Base-by-base conservation (phyloP, 2,329 filamentous ascomycete species). In the Hymenoscyphus scutula region DNA sequence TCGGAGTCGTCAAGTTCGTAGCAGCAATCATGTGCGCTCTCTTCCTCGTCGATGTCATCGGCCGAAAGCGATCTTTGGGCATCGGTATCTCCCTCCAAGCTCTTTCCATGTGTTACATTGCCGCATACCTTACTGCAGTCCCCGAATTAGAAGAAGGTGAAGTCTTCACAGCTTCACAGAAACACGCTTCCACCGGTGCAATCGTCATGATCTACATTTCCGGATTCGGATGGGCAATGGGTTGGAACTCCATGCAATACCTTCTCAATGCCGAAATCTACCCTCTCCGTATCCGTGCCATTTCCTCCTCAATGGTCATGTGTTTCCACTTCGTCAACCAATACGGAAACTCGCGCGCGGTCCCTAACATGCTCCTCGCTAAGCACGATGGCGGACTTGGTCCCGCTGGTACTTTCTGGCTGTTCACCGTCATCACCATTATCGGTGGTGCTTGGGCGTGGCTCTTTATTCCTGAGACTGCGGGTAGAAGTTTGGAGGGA, bases 171-270 rank as follows among this genome's bases (percentile, higher is more conserved):
- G 62, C 71, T 0, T 69, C 72, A 19, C 78, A 89, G 68, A 79
- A 80, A 67, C 79, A 77, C 0, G 83, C 86, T 3, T 88, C 87
- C 59, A 85, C 82, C 27, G 88, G 84, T 3, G 90, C 89, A 13
- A 85, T 91, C 63, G 87, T 85, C 56, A 89, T 90, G 85, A 90
- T 91, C 67, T 91, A 89, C 73, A 59, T 91, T 23, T 87, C 83
- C 0, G 88, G 87, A 1, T 81, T 85, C 62, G 88, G 88, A 1
- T 90, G 88, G 87, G 87, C 88, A 2, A 77, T 89, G 2, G 87
- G 84, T 38, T 92, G 86, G 88, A 91, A 91, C 77, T 84, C 81
- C 0, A 89, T 91, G 80, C 89, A 92, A 76, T 93, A 92, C 73
- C 81, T 93, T 3, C 82, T 93, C 61, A 91, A 89, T 15, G 88